These are phyloP conservation scores for Populus tremula DNA, from an alignment of 345 rosid species.

Conservation along the genomic window DNA sequence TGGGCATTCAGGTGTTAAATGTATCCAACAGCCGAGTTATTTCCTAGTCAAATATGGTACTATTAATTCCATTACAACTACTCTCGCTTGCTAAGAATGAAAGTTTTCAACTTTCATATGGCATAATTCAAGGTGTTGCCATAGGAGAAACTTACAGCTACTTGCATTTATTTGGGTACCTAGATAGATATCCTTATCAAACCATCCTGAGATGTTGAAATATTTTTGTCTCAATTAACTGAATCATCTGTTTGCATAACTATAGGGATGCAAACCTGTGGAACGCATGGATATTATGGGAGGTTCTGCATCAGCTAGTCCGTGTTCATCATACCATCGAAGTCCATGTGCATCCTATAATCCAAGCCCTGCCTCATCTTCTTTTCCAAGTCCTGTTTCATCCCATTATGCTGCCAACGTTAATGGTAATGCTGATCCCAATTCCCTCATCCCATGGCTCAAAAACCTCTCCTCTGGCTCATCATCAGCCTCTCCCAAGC, in stretches of 20 bases:
- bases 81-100: neutral
- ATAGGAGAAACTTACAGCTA: neutral
- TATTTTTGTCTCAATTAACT: neutral
- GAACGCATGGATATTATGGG: conserved; percentile 70
- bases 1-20: neutral
- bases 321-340: conserved; percentile 77
- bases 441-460: conserved; percentile 89
- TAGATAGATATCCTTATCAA: neutral
- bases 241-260: conserved; percentile 2
- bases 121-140: neutral
- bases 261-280: conserved; percentile 85
- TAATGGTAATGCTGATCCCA: conserved; percentile 60
- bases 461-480: conserved; percentile 88
- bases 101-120: neutral
- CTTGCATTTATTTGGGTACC: too few relatives aligned
- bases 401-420: conserved; percentile 53
- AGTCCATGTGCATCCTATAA: conserved; percentile 77
- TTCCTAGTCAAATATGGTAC: neutral
- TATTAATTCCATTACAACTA: neutral
- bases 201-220: neutral
- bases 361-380: conserved; percentile 83
- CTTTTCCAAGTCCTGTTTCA: conserved; percentile 84
- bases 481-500: conserved; percentile 77
- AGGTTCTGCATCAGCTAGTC: conserved; percentile 74
- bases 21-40: neutral